Conservation (phyloP, 106 monocot genomes). For the Acorus gramineus region DNA sequence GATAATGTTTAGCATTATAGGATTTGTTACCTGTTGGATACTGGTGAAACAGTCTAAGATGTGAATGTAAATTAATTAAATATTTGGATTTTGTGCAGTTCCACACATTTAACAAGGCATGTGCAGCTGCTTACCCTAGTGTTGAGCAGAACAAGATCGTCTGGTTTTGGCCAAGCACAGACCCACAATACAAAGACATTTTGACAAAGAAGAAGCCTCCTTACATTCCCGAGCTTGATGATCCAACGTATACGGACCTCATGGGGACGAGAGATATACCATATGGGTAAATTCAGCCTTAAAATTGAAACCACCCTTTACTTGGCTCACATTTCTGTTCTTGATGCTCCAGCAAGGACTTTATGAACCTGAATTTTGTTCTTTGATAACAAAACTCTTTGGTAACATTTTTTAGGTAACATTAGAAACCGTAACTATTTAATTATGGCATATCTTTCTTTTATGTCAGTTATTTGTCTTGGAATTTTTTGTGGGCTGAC, state of each 20-base stretch:
- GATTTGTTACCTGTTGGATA: too few species aligned
- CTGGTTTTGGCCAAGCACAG: slow-evolving; percentile 83
- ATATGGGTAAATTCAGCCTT: slow-evolving; percentile 45
- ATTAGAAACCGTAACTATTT: too few species aligned
- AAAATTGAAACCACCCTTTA: not conserved
- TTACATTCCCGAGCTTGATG: slow-evolving; percentile 60
- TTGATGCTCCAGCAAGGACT: not conserved
- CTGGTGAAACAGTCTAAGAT: too few species aligned
- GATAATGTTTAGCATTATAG: too few species aligned
- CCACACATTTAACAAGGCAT: slow-evolving; percentile 62
- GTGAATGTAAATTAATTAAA: too few species aligned
- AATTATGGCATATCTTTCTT: too few species aligned
- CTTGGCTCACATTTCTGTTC: not conserved
- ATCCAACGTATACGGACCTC: slow-evolving; percentile 45
- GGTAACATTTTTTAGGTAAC: too few species aligned
- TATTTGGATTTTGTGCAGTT: slow-evolving; percentile 27
- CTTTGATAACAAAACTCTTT: too few species aligned
- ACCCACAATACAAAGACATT: slow-evolving; percentile 52
- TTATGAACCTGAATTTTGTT: too few species aligned
- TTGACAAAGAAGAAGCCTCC: slow-evolving; percentile 47
- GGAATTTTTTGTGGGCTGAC: too few species aligned
- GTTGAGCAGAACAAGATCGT: slow-evolving; percentile 71
- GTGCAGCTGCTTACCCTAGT: slow-evolving; percentile 63
- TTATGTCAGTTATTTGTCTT: too few species aligned
- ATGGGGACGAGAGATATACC: slow-evolving; percentile 61